These are phyloP conservation scores for Dendrocalamus latiflorus DNA, from an alignment of 202 grass and related monocot genomes.

Conservation along the genomic window DNA sequence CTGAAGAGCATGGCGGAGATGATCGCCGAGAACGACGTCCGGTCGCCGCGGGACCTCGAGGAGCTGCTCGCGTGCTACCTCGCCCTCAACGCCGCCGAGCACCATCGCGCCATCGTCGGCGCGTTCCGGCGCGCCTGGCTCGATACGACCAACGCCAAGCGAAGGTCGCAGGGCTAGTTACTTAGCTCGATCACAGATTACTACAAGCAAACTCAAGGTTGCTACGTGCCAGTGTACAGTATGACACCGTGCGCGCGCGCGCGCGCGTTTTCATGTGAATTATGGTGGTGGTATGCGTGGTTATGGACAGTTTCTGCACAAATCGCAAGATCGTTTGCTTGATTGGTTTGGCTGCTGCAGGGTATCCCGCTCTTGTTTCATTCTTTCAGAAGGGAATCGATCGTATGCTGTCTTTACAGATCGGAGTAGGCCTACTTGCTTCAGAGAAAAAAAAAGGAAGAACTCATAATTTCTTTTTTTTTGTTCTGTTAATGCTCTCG, in stretches of 20 bases:
- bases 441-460: neutral
- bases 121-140: conserved; percentile 71
- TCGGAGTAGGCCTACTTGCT: neutral
- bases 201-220: neutral
- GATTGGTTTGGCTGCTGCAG: too few species aligned
- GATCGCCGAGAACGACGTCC: conserved; percentile 60
- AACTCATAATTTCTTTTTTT: neutral
- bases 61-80: conserved; percentile 88
- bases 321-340: neutral
- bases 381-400: conserved; percentile 17
- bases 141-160: neutral
- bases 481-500: neutral
- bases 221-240: neutral
- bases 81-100: conserved; percentile 63
- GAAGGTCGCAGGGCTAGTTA: neutral
- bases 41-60: conserved; percentile 42
- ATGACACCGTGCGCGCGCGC: neutral
- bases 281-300: neutral
- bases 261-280: conserved; percentile 18
- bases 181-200: neutral
- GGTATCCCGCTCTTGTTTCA: too few species aligned
- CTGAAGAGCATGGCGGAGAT: conserved; percentile 76
- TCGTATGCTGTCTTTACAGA: conserved; percentile 24
- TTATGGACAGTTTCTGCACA: neutral
- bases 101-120: conserved; percentile 68